Evolutionary conservation across 805 yeast species (phyloP).

Genomic region (Candida yuanshanica): DNA sequence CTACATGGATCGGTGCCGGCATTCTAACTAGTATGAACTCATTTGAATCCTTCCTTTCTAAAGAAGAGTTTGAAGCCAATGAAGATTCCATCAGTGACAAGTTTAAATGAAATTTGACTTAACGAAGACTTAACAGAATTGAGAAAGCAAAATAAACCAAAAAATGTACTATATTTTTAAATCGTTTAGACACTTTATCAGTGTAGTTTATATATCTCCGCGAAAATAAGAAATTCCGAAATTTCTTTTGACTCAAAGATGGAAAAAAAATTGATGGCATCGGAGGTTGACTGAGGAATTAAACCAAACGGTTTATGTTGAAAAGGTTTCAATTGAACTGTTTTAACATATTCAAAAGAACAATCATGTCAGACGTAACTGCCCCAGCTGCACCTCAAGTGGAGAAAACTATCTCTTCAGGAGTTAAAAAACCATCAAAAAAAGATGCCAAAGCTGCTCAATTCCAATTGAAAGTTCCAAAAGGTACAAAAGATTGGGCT

Average conservation of each 20-base stretch:
- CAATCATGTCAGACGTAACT: slow-evolving; percentile 8
- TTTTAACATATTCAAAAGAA: slow-evolving; percentile 5
- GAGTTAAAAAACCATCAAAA: slow-evolving; percentile 9
- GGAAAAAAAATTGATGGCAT: neutral
- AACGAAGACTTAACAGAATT: slow-evolving; percentile 4
- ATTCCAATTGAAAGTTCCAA: slow-evolving; percentile 87
- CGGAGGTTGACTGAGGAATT: neutral
- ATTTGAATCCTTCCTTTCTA: slow-evolving; percentile 76
- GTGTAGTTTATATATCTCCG: neutral
- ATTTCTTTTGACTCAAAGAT: neutral
- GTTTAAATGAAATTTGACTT: no score
- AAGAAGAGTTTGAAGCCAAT: slow-evolving; percentile 70
- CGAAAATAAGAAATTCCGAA: no score
- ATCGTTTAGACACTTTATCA: no score
- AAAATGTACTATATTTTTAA: neutral
- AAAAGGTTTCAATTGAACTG: slow-evolving; percentile 4
- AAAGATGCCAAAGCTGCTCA: slow-evolving; percentile 41
- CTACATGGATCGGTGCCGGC: slow-evolving; percentile 80
- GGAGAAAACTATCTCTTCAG: slow-evolving; percentile 1
- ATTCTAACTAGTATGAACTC: slow-evolving; percentile 73
- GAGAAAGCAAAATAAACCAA: neutral
- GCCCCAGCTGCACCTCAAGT: slow-evolving; percentile 2
- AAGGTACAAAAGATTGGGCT: slow-evolving; percentile 98
- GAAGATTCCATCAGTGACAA: slow-evolving; percentile 37
- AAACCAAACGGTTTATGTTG: neutral